phyloP scores from a whole-genome alignment of 352 stramenopile genomes.

The Globisporangium sylvaticum region DNA sequence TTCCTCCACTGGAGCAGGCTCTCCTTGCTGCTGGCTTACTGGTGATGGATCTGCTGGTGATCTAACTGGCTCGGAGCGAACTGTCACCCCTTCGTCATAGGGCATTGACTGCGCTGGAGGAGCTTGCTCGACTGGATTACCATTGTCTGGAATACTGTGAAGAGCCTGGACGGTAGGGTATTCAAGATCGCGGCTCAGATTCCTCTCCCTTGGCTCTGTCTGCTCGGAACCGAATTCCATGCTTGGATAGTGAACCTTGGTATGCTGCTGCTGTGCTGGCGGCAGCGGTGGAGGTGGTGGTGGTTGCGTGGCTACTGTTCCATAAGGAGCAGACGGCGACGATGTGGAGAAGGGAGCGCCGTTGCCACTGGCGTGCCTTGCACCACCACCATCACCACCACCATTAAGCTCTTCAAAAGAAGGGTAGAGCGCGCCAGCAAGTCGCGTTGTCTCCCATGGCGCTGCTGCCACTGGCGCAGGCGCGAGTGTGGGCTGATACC shows the following conservation, averaged over 20 bases:
- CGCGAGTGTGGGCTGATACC: not conserved
- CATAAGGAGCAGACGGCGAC: not conserved
- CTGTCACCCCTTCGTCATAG: not conserved
- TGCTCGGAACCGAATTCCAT: not conserved
- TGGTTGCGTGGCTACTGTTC: not conserved
- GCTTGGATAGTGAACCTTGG: not conserved
- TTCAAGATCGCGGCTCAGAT: not conserved
- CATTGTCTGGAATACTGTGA: not conserved
- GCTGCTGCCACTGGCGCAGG: not conserved
- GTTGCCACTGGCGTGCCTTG: not conserved
- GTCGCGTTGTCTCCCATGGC: not conserved
- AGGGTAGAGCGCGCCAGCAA: not conserved
- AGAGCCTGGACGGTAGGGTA: not conserved
- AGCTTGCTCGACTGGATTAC: not conserved
- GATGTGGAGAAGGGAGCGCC: not conserved
- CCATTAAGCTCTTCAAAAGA: constrained; percentile 3
- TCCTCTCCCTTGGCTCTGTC: not conserved
- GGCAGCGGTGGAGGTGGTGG: not conserved
- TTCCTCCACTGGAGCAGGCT: not conserved
- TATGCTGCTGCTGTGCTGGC: constrained; percentile 7
- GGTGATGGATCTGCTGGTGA: not conserved
- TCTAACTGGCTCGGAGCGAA: not conserved
- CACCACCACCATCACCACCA: no score
- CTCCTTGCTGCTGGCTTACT: not conserved
- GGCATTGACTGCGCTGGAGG: not conserved